A percentile compares a stretch with the other conserved stretches of the same genome.
These are phyloP conservation scores for Paraleonurus japonicus DNA, from an alignment of 257 asterid species.

Conservation along the genomic window DNA sequence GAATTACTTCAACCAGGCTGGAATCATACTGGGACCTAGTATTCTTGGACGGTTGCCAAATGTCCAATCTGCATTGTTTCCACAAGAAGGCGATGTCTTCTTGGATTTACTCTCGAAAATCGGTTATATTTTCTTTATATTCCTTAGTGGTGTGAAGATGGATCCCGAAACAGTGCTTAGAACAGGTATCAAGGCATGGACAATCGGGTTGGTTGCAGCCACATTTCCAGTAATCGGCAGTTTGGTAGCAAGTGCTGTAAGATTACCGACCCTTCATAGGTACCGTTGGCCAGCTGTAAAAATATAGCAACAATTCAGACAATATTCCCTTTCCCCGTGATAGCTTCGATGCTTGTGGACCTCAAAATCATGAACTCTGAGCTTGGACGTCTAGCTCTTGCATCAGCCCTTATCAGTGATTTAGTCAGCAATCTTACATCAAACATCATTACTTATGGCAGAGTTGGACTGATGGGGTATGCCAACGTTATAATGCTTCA, in stretches of 20 bases:
- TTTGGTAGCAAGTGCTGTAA: background rate
- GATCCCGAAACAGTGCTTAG: slow-evolving; percentile 65
- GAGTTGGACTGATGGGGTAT: slow-evolving; percentile 44
- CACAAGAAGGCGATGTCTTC: slow-evolving; percentile 57
- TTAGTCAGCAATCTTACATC: slow-evolving; percentile 43
- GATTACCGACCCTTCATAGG: slow-evolving; percentile 11
- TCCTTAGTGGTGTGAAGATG: slow-evolving; percentile 88
- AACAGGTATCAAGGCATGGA: slow-evolving; percentile 79
- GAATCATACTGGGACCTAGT: slow-evolving; percentile 77
- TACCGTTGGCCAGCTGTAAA: slow-evolving; percentile 49
- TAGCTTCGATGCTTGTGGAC: slow-evolving; percentile 75
- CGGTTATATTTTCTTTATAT: slow-evolving; percentile 77
- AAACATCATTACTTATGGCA: slow-evolving; percentile 39
- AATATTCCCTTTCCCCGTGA: slow-evolving; percentile 67
- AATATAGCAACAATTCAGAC: slow-evolving; percentile 45
- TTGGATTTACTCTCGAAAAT: slow-evolving; percentile 66
- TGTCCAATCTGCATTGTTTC: slow-evolving; percentile 38
- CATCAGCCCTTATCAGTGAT: slow-evolving; percentile 68
- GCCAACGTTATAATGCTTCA: slow-evolving; percentile 33
- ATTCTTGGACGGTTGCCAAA: slow-evolving; percentile 44
- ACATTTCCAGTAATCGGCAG: slow-evolving; percentile 40
- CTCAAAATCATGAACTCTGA: slow-evolving; percentile 79
- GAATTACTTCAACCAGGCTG: slow-evolving; percentile 54
- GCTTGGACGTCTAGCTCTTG: slow-evolving; percentile 86
- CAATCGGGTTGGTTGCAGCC: slow-evolving; percentile 54